These are phyloP conservation scores for Allantophomopsis cytisporea DNA, from an alignment of 2,329 filamentous ascomycete genomes.

Conservation along the genomic window DNA sequence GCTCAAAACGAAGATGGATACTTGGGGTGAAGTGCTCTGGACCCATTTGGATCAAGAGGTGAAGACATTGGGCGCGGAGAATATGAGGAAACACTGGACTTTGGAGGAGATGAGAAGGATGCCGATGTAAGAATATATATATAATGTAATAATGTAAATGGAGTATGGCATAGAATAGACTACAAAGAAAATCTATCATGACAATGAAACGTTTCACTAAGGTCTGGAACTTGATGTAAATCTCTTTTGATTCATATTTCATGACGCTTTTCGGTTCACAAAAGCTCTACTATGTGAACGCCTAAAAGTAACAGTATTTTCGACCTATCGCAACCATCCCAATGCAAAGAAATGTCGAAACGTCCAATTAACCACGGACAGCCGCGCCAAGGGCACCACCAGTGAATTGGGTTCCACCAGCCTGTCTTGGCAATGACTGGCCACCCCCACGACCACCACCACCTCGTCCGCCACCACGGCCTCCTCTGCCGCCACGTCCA, in stretches of 20 bases:
- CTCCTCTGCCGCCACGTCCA: slow-evolving; percentile 51
- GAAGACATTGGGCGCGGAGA: slow-evolving; percentile 62
- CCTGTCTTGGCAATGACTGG: slow-evolving; percentile 49
- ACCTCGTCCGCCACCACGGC: slow-evolving; percentile 46
- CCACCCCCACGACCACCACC: slow-evolving; percentile 44
- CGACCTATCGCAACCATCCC: slow-evolving; percentile 13
- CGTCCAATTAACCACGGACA: slow-evolving; percentile 37
- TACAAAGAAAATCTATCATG: too few relatives aligned
- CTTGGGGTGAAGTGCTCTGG: slow-evolving; percentile 70
- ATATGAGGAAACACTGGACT: slow-evolving; percentile 77
- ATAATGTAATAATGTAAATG: not conserved
- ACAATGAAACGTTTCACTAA: too few relatives aligned
- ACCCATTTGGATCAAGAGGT: slow-evolving; percentile 79
- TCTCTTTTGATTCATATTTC: not conserved
- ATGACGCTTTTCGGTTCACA: not conserved
- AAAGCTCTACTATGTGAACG: slow-evolving; percentile 17
- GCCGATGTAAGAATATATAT: slow-evolving; percentile 38
- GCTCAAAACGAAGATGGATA: slow-evolving; percentile 61
- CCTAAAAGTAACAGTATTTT: slow-evolving; percentile 12
- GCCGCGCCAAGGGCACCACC: slow-evolving; percentile 65
- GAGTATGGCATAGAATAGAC: not conserved
- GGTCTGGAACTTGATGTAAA: not conserved
- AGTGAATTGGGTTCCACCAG: slow-evolving; percentile 67
- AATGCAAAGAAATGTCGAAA: slow-evolving; percentile 14
- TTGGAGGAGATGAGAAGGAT: slow-evolving; percentile 59